Conservation (phyloP, 2,329 filamentous ascomycete species). For the Pseudocercospora pini-densiflorae region DNA sequence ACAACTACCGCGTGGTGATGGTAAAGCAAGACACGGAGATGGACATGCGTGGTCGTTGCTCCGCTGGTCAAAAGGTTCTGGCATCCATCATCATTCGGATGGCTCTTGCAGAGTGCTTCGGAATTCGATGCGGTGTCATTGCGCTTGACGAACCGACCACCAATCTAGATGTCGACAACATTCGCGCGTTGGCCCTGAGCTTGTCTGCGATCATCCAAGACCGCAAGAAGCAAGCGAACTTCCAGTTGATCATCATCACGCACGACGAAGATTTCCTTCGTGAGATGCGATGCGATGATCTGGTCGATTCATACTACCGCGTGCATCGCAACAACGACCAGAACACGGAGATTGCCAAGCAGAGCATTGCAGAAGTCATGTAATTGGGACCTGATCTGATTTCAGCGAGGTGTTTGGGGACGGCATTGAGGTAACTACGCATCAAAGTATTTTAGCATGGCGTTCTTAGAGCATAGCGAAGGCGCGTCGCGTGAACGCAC, state of each 20-base stretch:
- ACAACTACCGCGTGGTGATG: constrained; percentile 98
- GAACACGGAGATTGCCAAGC: constrained; percentile 81
- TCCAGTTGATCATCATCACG: constrained; percentile 98
- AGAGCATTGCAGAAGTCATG: constrained; percentile 44
- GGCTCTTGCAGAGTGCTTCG: constrained; percentile 94
- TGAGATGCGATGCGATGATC: constrained; percentile 92
- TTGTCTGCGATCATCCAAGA: constrained; percentile 85
- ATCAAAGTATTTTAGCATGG: neutral
- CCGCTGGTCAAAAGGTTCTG: constrained; percentile 93
- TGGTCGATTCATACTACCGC: constrained; percentile 88
- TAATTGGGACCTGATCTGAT: neutral
- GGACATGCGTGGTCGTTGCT: constrained; percentile 99
- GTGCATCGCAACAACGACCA: constrained; percentile 82
- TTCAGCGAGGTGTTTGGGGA: constrained; percentile 15
- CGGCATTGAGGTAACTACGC: neutral
- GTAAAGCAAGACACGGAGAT: constrained; percentile 96
- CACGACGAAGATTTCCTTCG: constrained; percentile 96
- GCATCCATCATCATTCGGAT: constrained; percentile 97
- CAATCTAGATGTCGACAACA: constrained; percentile 95
- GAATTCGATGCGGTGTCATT: constrained; percentile 92
- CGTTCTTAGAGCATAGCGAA: neutral
- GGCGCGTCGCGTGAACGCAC: neutral
- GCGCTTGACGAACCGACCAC: constrained; percentile 97
- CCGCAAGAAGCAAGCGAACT: constrained; percentile 85
- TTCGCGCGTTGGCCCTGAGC: constrained; percentile 81